phyloP scores from a whole-genome alignment of 2,329 filamentous ascomycete species.

The Massarina eburnea region DNA sequence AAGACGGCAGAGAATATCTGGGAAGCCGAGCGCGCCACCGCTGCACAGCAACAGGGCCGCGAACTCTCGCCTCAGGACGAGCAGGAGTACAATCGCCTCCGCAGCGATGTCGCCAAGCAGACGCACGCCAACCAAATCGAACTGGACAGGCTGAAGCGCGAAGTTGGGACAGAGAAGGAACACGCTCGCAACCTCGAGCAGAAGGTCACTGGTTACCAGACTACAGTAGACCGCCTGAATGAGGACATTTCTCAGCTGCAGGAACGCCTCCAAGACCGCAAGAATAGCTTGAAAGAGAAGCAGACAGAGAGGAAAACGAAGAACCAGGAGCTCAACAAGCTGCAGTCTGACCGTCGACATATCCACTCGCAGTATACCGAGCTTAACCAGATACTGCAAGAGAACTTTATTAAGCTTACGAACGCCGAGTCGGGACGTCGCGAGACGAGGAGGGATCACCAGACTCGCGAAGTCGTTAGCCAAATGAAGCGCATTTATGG shows the following conservation, averaged over 20 bases:
- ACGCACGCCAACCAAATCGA: conserved; percentile 80
- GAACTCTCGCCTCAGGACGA: conserved; percentile 83
- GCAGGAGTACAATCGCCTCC: conserved; percentile 84
- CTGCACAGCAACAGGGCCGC: conserved; percentile 82
- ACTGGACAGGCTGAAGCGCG: conserved; percentile 81
- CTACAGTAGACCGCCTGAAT: conserved; percentile 72
- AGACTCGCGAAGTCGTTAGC: conserved; percentile 79
- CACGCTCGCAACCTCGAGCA: conserved; percentile 86
- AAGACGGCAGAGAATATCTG: conserved; percentile 87
- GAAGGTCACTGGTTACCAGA: conserved; percentile 78
- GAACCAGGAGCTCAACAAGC: conserved; percentile 84
- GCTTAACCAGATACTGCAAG: conserved; percentile 86
- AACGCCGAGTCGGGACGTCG: conserved; percentile 84
- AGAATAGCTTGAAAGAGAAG: conserved; percentile 66
- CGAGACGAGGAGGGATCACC: conserved; percentile 81
- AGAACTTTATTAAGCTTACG: conserved; percentile 75
- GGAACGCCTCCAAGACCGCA: conserved; percentile 66
- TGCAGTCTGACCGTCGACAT: conserved; percentile 32
- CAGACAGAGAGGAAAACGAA: conserved; percentile 78
- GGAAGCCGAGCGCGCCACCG: conserved; percentile 82
- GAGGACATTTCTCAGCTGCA: conserved; percentile 69
- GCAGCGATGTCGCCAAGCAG: conserved; percentile 80
- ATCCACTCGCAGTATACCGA: conserved; percentile 82
- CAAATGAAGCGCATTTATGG: conserved; percentile 88
- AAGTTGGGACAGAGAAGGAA: conserved; percentile 88